Conservation (phyloP, 2,329 filamentous ascomycete species). For the Diaporthe nobilis region DNA sequence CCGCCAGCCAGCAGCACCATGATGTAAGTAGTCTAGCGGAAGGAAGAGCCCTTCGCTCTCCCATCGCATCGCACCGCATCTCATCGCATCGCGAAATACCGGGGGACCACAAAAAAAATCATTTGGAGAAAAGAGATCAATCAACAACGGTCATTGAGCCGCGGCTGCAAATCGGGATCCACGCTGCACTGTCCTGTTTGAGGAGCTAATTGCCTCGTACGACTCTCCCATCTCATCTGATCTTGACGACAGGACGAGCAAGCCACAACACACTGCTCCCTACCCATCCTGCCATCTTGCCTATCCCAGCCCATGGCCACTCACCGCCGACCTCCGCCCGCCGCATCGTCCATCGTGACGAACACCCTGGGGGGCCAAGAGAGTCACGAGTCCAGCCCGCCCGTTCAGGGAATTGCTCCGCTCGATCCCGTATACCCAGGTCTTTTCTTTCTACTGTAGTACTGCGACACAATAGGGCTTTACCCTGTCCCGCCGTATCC, state of each 20-base stretch:
- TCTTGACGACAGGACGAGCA: neutral
- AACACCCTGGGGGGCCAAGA: conserved; percentile 15
- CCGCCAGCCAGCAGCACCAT: conserved; percentile 14
- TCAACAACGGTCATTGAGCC: neutral
- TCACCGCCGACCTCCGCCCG: conserved; percentile 31
- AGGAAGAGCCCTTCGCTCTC: neutral
- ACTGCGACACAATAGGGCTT: neutral
- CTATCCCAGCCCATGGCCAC: neutral
- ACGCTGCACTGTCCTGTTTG: conserved; percentile 29
- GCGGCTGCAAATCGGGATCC: conserved; percentile 13
- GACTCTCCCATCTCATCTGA: conserved; percentile 26
- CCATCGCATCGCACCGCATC: conserved; percentile 7
- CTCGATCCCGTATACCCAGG: neutral
- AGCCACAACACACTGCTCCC: neutral
- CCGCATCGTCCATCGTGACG: conserved; percentile 7
- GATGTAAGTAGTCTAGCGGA: conserved; percentile 1
- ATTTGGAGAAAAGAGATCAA: neutral
- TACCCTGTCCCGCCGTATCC: neutral
- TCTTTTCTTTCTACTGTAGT: neutral
- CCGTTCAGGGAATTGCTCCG: conserved; percentile 23
- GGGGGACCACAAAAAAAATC: conserved; percentile 17
- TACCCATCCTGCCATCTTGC: neutral
- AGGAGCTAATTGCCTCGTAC: conserved; percentile 27
- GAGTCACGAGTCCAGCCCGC: conserved; percentile 15
- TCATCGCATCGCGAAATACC: conserved; percentile 21